Conservation (phyloP, 2,329 filamentous ascomycete species). For the Arthrobotrys conoides region DNA sequence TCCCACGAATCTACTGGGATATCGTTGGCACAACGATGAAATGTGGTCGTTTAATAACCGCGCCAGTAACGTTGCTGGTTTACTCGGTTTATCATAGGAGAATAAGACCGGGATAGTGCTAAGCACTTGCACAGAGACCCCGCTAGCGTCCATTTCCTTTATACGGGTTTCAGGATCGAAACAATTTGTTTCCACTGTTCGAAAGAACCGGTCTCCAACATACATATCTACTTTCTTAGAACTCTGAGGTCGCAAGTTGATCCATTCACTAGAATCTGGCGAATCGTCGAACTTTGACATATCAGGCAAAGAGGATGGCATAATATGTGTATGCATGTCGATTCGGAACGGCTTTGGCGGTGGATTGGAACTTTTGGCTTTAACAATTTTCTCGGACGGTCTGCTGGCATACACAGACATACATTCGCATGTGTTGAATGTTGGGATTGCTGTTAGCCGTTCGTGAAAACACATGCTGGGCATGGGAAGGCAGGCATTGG, state of each 20-base stretch:
- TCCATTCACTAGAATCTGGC: slow-evolving; percentile 67
- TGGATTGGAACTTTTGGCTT: not conserved
- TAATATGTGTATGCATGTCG: slow-evolving; percentile 67
- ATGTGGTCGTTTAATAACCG: slow-evolving; percentile 66
- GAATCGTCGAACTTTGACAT: slow-evolving; percentile 69
- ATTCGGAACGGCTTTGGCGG: slow-evolving; percentile 63
- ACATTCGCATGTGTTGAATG: slow-evolving; percentile 27
- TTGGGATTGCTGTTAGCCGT: slow-evolving; percentile 10
- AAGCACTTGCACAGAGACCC: slow-evolving; percentile 67
- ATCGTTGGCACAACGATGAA: slow-evolving; percentile 62
- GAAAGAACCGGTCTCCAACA: slow-evolving; percentile 66
- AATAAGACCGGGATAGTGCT: slow-evolving; percentile 67
- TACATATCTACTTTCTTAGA: slow-evolving; percentile 66
- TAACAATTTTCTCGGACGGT: not conserved
- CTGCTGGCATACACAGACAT: slow-evolving; percentile 7
- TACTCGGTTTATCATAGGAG: slow-evolving; percentile 66
- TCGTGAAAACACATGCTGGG: slow-evolving; percentile 21
- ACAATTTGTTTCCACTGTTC: slow-evolving; percentile 66
- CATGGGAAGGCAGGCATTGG: slow-evolving; percentile 14
- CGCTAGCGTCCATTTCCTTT: slow-evolving; percentile 66
- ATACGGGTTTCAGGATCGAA: slow-evolving; percentile 64
- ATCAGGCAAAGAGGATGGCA: slow-evolving; percentile 67
- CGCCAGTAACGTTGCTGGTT: slow-evolving; percentile 65
- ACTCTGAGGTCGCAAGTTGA: slow-evolving; percentile 64
- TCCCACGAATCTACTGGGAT: slow-evolving; percentile 65